Percentiles rank a stretch among this genome's conserved stretches.
phyloP scores from a whole-genome alignment of 2,329 filamentous ascomycete species.

The Laburnicola sp. region DNA sequence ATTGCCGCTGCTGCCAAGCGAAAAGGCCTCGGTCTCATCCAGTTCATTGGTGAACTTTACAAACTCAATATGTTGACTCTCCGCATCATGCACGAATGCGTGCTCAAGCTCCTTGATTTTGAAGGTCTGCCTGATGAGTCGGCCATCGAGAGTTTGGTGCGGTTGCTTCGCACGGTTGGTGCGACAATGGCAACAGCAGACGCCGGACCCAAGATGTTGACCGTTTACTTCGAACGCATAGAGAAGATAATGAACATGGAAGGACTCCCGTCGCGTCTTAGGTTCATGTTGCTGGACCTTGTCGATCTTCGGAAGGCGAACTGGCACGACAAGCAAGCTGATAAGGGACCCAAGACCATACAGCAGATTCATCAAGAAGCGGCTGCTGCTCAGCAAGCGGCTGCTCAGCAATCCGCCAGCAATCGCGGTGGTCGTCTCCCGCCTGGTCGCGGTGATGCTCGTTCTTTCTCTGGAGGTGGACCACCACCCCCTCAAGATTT shows the following conservation, averaged over 20 bases:
- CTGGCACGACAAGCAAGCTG: constrained; percentile 85
- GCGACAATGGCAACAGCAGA: constrained; percentile 77
- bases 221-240: constrained; percentile 91
- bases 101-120: constrained; percentile 95
- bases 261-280: constrained; percentile 77
- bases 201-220: constrained; percentile 84
- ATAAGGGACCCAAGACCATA: constrained; percentile 97
- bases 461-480: constrained; percentile 74
- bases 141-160: constrained; percentile 93
- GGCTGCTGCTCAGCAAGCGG: constrained; percentile 76
- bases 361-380: constrained; percentile 87
- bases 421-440: constrained; percentile 71
- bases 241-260: constrained; percentile 77
- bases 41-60: constrained; percentile 90
- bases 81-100: constrained; percentile 99
- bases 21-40: constrained; percentile 93
- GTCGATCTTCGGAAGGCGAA: constrained; percentile 75
- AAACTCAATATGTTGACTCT: constrained; percentile 98
- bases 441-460: constrained; percentile 81
- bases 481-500: constrained; percentile 72
- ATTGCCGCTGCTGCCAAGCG: constrained; percentile 90
- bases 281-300: constrained; percentile 96
- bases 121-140: constrained; percentile 91
- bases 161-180: constrained; percentile 90
- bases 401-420: constrained; percentile 62